Evolutionary conservation across 2,329 filamentous ascomycete species (phyloP).

Genomic region (Venturia nashicola): DNA sequence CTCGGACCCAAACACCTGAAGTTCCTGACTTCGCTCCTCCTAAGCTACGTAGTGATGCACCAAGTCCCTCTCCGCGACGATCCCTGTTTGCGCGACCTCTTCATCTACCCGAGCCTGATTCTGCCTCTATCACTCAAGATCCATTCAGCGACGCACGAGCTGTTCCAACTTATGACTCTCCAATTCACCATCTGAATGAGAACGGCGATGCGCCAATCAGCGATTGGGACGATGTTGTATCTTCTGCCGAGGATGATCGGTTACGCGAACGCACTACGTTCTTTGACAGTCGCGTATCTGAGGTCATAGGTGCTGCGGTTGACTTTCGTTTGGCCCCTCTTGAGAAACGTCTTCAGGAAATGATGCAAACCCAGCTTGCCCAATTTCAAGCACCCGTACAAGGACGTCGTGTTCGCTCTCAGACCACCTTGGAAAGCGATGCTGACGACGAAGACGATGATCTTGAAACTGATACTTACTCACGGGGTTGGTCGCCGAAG

Average conservation of each 20-base stretch:
- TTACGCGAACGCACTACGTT: constrained; percentile 70
- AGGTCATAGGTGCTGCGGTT: constrained; percentile 67
- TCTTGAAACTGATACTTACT: constrained; percentile 37
- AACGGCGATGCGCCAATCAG: constrained; percentile 57
- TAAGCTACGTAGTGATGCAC: constrained; percentile 50
- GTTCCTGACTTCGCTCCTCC: constrained; percentile 17
- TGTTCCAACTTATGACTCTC: constrained; percentile 40
- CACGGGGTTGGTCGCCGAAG: constrained; percentile 62
- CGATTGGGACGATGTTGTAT: constrained; percentile 85
- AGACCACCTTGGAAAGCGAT: constrained; percentile 65
- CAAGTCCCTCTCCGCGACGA: constrained; percentile 58
- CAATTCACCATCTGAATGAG: constrained; percentile 51
- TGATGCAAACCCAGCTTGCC: constrained; percentile 24
- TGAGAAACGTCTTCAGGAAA: constrained; percentile 63
- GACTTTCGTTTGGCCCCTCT: constrained; percentile 68
- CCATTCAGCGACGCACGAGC: constrained; percentile 53
- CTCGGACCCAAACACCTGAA: constrained; percentile 13
- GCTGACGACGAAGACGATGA: constrained; percentile 89
- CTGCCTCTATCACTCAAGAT: constrained; percentile 32
- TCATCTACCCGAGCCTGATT: constrained; percentile 16
- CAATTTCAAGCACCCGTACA: background rate
- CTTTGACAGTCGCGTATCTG: constrained; percentile 84
- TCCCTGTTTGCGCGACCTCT: constrained; percentile 24
- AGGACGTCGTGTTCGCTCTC: constrained; percentile 54
- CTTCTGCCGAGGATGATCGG: constrained; percentile 72